Base-by-base conservation (phyloP, 805 yeast genomes). In the Danielia reshetovae region DNA sequence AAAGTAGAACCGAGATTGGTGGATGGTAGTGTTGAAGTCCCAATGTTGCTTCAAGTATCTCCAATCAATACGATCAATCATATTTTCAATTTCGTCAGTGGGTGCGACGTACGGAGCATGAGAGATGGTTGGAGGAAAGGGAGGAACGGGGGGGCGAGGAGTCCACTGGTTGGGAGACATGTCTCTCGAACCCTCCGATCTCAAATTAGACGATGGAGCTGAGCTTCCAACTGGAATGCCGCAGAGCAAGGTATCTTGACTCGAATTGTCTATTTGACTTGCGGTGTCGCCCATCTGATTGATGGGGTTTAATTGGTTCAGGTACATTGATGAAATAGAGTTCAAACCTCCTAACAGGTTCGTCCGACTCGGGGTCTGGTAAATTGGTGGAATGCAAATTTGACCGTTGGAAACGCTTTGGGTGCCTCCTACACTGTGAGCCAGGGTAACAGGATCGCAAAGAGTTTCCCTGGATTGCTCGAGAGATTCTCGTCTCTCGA, bases 21-120 rank as follows among this genome's bases (percentile, higher is more conserved):
- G 42, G 13, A 35, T 21, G 11, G 42, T 39, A 26, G 43, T 33
- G 33, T 46, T 46, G 39, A 46, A 46, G 29, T 38, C 38, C 25
- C 39, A 46, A 8, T 32, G 34, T 2, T 30, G 34, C 25, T 44
- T 46, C 24, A 46, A 36, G 18, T 33, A 39, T 14, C 29, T 32
- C 24, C 40, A 38, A 33, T 46, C 42, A 22, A 46, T 38, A 18
- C 26, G 26, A 6, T 35, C 26, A 15, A 45, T 32, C 23, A 34
- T 19, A 14, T 6, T 9, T 12, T 33, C 41, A 8, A 38, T 29
- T 27, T 23, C 30, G 7, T 38, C 38, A n/a, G 9, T 19, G 9
- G 22, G 9, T 7, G 22, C 22, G 7, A 9, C 22, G 22, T 19
- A 19, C 9, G 22, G 22, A 9, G 22, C 22, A 7, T 7, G 9